A percentile compares a stretch with the other conserved stretches of the same genome.
Conservation (phyloP, 352 stramenopile species). For the Saprolegnia diclina region DNA sequence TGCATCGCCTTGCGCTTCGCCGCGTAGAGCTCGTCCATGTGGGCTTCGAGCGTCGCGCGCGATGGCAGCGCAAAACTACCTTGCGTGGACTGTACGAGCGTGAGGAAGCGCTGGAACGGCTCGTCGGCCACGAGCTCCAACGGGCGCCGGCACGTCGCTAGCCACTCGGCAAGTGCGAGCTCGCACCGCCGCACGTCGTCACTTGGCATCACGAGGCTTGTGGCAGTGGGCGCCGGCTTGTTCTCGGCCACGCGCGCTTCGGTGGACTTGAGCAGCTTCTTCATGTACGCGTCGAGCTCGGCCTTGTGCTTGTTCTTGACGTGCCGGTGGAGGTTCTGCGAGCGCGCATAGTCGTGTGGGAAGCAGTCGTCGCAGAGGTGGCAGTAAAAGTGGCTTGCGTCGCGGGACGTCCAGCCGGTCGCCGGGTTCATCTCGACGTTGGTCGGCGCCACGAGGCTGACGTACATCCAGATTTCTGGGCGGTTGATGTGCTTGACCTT, state of each 20-base stretch:
- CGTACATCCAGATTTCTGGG: constrained; percentile 25
- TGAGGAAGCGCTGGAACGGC: constrained; percentile 3
- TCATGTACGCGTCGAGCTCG: constrained; percentile 18
- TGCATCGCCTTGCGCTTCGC: not conserved
- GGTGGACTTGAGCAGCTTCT: constrained; percentile 13
- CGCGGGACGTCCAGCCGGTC: constrained; percentile 17
- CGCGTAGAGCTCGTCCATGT: constrained; percentile 11
- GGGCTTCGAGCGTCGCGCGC: not conserved
- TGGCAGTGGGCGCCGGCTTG: not conserved
- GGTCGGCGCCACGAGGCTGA: constrained; percentile 12
- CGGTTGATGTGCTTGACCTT: constrained; percentile 26
- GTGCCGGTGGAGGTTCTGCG: constrained; percentile 22
- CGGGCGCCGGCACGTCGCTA: not conserved
- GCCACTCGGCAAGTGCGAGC: constrained; percentile 1
- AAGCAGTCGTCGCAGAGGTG: constrained; percentile 25
- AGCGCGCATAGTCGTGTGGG: constrained; percentile 20
- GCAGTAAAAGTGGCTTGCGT: constrained; percentile 23
- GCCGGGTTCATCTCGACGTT: not conserved
- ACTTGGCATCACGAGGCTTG: not conserved
- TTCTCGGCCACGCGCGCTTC: not conserved
- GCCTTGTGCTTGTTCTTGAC: constrained; percentile 25
- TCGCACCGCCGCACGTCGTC: not conserved
- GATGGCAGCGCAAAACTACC: not conserved
- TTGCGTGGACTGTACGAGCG: not conserved
- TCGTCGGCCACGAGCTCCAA: constrained; percentile 6